Percentiles rank a stretch among this genome's conserved stretches.
Conservation (phyloP, 371 early-diverging fungal species). For the Globomyces sp. region DNA sequence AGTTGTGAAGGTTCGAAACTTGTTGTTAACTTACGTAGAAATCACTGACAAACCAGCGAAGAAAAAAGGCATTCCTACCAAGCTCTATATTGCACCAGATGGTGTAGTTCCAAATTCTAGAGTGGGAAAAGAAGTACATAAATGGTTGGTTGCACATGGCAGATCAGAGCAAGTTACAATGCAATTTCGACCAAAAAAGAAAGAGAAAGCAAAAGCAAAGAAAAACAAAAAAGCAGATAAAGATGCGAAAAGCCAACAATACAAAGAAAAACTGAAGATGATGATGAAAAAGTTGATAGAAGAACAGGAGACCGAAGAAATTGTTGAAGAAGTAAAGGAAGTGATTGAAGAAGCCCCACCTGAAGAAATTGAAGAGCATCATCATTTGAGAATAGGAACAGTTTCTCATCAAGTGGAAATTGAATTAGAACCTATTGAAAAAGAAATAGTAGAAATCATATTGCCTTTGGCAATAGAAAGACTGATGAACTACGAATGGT, state of each 20-base stretch:
- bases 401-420: background rate
- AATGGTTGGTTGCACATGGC: slow-evolving; percentile 27
- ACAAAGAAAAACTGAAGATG: slow-evolving; percentile 41
- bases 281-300: slow-evolving; percentile 30
- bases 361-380: slow-evolving; percentile 10
- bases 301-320: slow-evolving; percentile 15
- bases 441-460: background rate
- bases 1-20: no score
- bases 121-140: slow-evolving; percentile 20
- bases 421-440: background rate
- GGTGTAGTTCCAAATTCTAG: slow-evolving; percentile 49
- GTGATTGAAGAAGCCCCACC: slow-evolving; percentile 13
- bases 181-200: background rate
- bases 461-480: slow-evolving; percentile 14
- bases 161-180: slow-evolving; percentile 2
- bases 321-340: slow-evolving; percentile 22
- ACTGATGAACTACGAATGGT: slow-evolving; percentile 19
- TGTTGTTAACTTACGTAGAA: no score
- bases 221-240: slow-evolving; percentile 16
- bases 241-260: slow-evolving; percentile 28
- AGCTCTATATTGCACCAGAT: slow-evolving; percentile 43
- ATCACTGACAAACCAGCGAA: no score
- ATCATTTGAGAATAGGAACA: background rate
- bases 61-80: background rate
- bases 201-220: slow-evolving; percentile 16